Base-by-base conservation (phyloP, 768 basidiomycete genomes). In the Punctularia strigosozonata region DNA sequence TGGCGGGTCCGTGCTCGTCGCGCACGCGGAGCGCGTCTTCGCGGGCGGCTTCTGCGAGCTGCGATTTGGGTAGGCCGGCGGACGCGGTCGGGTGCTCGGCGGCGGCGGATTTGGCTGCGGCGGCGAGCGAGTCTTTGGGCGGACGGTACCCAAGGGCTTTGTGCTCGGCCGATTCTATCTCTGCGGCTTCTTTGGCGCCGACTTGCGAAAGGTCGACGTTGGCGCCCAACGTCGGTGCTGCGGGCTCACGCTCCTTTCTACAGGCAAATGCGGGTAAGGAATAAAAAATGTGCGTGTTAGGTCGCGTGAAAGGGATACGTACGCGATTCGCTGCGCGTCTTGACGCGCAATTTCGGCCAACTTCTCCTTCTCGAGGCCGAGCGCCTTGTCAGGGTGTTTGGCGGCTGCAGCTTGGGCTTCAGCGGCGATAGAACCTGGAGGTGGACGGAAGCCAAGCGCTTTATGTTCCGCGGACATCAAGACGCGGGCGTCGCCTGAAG, bases 381-480 rank as follows among this genome's bases (percentile, higher is more conserved):
- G 10, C 8, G 10, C 33, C 10, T 8, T 10, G 10, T 44, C 36
- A 4, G 52, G 58, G 41, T 60, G 57, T 37, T 55, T 57, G 1
- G 60, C 50, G 5, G 61, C 58, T 10, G 52, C 56, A 4, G 55
- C 42, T 40, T 62, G 59, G 1, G 59, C 59, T 20, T 55, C 43
- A 4, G 59, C 55, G 3, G 60, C 61, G 22, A 61, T 52, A 17
- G 58, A 60, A 20, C 55, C 59, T 8, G 52, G 43, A 7, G 60
- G 59, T 2, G 61, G 60, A 2, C 55, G 56, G 42, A 58, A 60
- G 4, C 60, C 61, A 14, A 63, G 48, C 0, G 57, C 56, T 31
- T 55, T 56, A 49, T 61, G 60, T 40, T 62, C 60, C 18, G 51
- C 51, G 2, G 59, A 61, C 57, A 59, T 57, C 37, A 61, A 39